Base-by-base conservation (phyloP, 1,284 basidiomycete genomes). In the Ceratobasidium sp. region DNA sequence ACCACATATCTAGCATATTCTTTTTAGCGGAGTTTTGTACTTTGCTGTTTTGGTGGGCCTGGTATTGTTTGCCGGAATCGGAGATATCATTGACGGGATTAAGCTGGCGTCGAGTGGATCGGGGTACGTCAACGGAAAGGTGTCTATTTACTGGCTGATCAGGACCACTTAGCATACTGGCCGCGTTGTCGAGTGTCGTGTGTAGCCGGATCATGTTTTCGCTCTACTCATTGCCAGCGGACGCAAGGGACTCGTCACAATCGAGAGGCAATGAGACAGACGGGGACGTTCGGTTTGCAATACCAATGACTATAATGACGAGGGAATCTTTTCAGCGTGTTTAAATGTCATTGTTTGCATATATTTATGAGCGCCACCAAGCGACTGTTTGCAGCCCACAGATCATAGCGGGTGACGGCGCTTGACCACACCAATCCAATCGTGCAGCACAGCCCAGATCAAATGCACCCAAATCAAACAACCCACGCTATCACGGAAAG, bases 171-270 rank as follows among this genome's bases (percentile, higher is more conserved):
- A 68, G 66, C 9, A 17, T 68, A 25, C 43, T 69, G 13, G 34
- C 51, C 7, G 67, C 67, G 9, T 8, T 56, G 5, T 56, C 52
- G 2, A 69, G 67, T 29, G 67, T 57, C 7, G 52, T 69, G 9
- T 69, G 67, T 44, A 69, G 52, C 40, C 49, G 51, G 17, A 69
- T 69, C 9, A 56, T 69, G n/a, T 51, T 69, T 34, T 69, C 67
- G 3, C 67, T 69, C 29, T 37, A 69, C 22, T 37, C 32, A 9
- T 40, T 40, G 37, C 37, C 37, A 40, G 37, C 5, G 9, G 37
- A 6, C 5, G 37, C 6, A 40, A 40, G 37, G 37, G 37, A 40
- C 37, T 5, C 37, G 37, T 40, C 37, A 9, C 6, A 9, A 40
- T 6, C 37, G 6, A 40, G 37, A 40, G 37, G 25, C 25, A 29